A percentile compares a stretch with the other conserved stretches of the same genome.
These are phyloP conservation scores for Dimocarpus longan DNA, from an alignment of 345 rosid species.

Conservation along the genomic window DNA sequence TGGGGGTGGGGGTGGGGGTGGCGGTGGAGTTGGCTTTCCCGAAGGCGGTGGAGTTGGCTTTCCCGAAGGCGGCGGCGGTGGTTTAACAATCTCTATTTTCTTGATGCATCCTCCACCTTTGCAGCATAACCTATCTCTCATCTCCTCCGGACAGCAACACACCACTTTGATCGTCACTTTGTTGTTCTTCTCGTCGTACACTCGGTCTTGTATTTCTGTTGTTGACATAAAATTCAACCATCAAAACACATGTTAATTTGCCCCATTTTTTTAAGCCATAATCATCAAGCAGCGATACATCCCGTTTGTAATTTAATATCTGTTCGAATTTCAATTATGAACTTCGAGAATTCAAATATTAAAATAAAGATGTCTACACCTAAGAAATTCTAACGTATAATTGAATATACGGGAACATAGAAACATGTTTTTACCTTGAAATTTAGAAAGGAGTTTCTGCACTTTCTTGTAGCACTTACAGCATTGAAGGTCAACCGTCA, in stretches of 20 bases:
- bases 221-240: slow-evolving; percentile 36
- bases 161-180: slow-evolving; percentile 67
- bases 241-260: slow-evolving; percentile 35
- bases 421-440: slow-evolving; percentile 57
- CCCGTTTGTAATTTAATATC: too few relatives aligned
- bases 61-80: too few relatives aligned
- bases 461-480: slow-evolving; percentile 66
- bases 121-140: slow-evolving; percentile 52
- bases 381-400: too few relatives aligned
- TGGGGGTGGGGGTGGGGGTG: too few relatives aligned
- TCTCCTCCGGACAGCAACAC: slow-evolving; percentile 76
- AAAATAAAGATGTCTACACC: too few relatives aligned
- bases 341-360: too few relatives aligned
- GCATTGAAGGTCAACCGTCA: slow-evolving; percentile 74
- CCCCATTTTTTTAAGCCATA: slow-evolving; percentile 9
- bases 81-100: slow-evolving; percentile 58
- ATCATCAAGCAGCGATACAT: too few relatives aligned
- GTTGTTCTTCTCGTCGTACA: slow-evolving; percentile 66
- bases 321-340: too few relatives aligned
- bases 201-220: slow-evolving; percentile 69
- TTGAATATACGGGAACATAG: too few relatives aligned
- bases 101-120: slow-evolving; percentile 56
- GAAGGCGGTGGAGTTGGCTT: too few relatives aligned
- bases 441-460: slow-evolving; percentile 62
- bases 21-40: too few relatives aligned